Evolutionary conservation across 805 yeast genomes (phyloP).

Genomic region (Candida pini): DNA sequence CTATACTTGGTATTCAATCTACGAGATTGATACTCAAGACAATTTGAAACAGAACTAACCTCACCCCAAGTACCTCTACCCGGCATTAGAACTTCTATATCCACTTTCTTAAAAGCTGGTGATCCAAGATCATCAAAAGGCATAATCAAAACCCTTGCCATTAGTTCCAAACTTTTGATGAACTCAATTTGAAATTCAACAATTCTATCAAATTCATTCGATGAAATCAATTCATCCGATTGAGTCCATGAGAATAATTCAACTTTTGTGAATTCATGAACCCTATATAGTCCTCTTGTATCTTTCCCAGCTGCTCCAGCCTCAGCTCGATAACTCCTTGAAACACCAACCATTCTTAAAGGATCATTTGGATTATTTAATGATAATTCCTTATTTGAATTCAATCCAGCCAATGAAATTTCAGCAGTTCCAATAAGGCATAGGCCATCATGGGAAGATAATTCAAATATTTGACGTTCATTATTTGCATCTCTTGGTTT

Average conservation of each 20-base stretch:
- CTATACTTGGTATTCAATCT: constrained; percentile 65
- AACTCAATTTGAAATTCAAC: constrained; percentile 60
- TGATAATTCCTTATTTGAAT: constrained; percentile 44
- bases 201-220: constrained; percentile 50
- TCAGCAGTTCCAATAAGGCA: constrained; percentile 94
- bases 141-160: constrained; percentile 80
- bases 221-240: constrained; percentile 29
- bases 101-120: constrained; percentile 87
- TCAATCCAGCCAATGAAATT: constrained; percentile 82
- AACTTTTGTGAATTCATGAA: constrained; percentile 94
- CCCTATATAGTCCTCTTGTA: constrained; percentile 87
- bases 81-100: constrained; percentile 98
- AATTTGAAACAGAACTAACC: constrained; percentile 83
- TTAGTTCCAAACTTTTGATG: constrained; percentile 61
- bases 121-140: constrained; percentile 90
- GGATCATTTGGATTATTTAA: constrained; percentile 38
- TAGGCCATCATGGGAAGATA: constrained; percentile 40
- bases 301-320: constrained; percentile 96
- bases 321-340: constrained; percentile 88
- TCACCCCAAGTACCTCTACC: constrained; percentile 93
- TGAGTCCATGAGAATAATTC: constrained; percentile 79
- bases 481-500: constrained; percentile 84
- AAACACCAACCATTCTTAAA: constrained; percentile 64
- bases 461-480: constrained; percentile 77
- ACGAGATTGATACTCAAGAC: constrained; percentile 86